Base-by-base conservation (phyloP, 2,329 filamentous ascomycete genomes). In the Kalaharituber pfeilii region DNA sequence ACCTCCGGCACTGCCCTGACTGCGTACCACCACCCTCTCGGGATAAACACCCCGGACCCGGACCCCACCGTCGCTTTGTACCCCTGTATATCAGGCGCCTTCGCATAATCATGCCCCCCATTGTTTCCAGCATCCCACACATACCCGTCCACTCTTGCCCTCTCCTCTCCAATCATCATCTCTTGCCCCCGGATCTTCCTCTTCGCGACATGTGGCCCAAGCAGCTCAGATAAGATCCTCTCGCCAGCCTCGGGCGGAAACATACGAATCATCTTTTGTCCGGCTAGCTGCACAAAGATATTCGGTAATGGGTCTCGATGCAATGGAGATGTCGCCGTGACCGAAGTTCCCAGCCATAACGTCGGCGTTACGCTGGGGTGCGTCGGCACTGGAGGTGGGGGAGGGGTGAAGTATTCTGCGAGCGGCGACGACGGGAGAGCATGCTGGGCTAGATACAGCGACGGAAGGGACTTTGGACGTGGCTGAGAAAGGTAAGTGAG, bases 261-360 rank as follows among this genome's bases (percentile, higher is more conserved):
- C 11, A 95, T 66, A n/a, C 87, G 75, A 15, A 95, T 72, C 0
- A 70, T 66, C 68, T 98, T 98, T 51, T 65, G 68, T 3, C 85
- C 79, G 15, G 78, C 78, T 11, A 96, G 68, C 68, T 98, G 91
- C 47, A 85, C 78, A 66, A 96, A 94, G 0, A 95, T 64, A 65
- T 98, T 98, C 0, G 86, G 86, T 63, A 96, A 96, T 0, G 91
- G 91, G 64, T 98, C 91, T 53, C 84, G 78, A 68, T 98, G 91
- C 2, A 94, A 72, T 2, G 91, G 87, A 0, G 91, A 95, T 62
- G 86, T 87, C 0, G 88, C 95, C 0, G 86, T 86, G 36, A 86
- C 79, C 13, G 82, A 72, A 29, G 45, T 52, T 0, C 91, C 91
- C 11, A 96, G 75, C 89, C 89, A 98, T 44, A 96, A 72, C 62